Evolutionary conservation across 1,139 yeast genomes (phyloP).

Genomic region (Lodderomyces parapsilosis): DNA sequence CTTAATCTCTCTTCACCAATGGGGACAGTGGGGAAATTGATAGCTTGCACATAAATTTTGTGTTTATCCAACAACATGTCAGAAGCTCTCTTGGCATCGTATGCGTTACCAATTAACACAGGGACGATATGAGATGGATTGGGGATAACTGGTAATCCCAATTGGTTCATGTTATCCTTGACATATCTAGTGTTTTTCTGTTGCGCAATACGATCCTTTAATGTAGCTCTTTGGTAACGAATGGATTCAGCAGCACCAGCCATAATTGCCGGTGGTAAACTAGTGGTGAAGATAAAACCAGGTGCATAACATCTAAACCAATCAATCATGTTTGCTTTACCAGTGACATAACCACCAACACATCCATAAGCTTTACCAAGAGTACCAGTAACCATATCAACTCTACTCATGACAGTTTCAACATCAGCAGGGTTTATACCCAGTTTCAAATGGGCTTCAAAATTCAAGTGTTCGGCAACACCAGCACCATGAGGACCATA

Average conservation of each 20-base stretch:
- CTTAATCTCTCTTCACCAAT: constrained; percentile 94
- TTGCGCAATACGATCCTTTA: constrained; percentile 77
- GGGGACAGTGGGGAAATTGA: constrained; percentile 97
- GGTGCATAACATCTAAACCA: constrained; percentile 97
- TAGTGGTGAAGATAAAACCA: constrained; percentile 94
- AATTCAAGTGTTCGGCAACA: constrained; percentile 94
- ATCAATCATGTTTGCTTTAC: constrained; percentile 77
- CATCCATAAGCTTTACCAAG: constrained; percentile 96
- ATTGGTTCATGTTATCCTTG: constrained; percentile 61
- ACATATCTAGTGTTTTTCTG: constrained; percentile 86
- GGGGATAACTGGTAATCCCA: constrained; percentile 94
- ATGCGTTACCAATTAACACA: constrained; percentile 90
- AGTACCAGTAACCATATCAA: constrained; percentile 96
- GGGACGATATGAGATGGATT: constrained; percentile 98
- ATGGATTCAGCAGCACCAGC: constrained; percentile 91
- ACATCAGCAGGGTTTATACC: constrained; percentile 56
- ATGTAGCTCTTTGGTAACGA: constrained; percentile 76
- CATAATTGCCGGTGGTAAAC: constrained; percentile 97
- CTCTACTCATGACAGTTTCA: constrained; percentile 76
- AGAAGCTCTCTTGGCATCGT: constrained; percentile 85
- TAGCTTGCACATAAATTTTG: constrained; percentile 93
- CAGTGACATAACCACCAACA: constrained; percentile 98
- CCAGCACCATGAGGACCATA: constrained; percentile 99
- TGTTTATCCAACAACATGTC: constrained; percentile 83
- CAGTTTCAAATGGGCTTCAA: constrained; percentile 69